phyloP scores from a whole-genome alignment of 2,329 filamentous ascomycete genomes.

The Hymenoscyphus occultus region DNA sequence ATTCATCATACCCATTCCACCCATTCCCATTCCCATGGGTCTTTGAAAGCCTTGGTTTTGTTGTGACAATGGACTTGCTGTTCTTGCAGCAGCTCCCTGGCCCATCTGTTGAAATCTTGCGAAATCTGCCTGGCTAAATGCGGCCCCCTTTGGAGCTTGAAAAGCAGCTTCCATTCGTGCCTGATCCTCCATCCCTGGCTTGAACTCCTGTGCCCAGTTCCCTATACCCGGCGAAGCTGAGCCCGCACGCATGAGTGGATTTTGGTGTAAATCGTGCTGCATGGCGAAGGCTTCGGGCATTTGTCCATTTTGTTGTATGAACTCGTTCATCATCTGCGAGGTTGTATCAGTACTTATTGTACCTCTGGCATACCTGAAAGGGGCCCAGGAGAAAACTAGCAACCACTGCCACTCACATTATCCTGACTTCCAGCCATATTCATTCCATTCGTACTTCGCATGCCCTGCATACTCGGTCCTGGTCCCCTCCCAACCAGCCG shows the following conservation, averaged over 20 bases:
- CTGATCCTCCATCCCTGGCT: slow-evolving; percentile 52
- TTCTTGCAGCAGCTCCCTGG: slow-evolving; percentile 52
- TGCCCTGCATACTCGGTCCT: slow-evolving; percentile 68
- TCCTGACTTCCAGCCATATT: slow-evolving; percentile 59
- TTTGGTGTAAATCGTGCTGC: slow-evolving; percentile 33
- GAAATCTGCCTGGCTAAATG: slow-evolving; percentile 83
- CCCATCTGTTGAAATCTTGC: slow-evolving; percentile 78
- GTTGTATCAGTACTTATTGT: slow-evolving; percentile 10
- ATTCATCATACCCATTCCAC: slow-evolving; percentile 41
- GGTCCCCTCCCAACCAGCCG: slow-evolving; percentile 75
- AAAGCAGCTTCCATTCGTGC: slow-evolving; percentile 70
- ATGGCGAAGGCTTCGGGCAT: slow-evolving; percentile 43
- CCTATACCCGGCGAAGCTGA: slow-evolving; percentile 41
- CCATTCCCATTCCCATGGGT: slow-evolving; percentile 52
- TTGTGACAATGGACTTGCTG: slow-evolving; percentile 55
- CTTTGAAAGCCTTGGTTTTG: slow-evolving; percentile 52
- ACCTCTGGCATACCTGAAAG: background rate
- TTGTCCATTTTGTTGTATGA: slow-evolving; percentile 74
- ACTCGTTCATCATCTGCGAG: slow-evolving; percentile 85
- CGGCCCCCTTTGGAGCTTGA: slow-evolving; percentile 53
- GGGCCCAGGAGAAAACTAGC: background rate
- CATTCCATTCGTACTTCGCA: slow-evolving; percentile 61
- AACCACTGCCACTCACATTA: slow-evolving; percentile 48
- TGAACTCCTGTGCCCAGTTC: slow-evolving; percentile 63
- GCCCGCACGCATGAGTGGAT: slow-evolving; percentile 28